Base-by-base conservation (phyloP, 2,329 filamentous ascomycete species). In the Fusarium sp. region DNA sequence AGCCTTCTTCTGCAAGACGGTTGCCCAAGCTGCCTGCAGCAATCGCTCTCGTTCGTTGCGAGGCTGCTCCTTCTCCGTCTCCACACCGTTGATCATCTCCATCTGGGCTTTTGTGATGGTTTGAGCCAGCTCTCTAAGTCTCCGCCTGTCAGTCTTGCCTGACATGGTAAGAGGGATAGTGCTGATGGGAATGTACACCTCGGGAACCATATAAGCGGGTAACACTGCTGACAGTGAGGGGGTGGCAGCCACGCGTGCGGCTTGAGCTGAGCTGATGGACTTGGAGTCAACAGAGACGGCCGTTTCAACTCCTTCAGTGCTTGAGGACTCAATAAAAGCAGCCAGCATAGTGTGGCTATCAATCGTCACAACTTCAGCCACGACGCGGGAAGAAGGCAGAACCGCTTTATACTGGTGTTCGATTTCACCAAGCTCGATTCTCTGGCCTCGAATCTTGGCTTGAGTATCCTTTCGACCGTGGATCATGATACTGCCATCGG, bases 361-460 rank as follows among this genome's bases (percentile, higher is more conserved):
- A 50, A 50, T 50, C 20, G 23, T 39, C 4, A 40, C 47, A 50
- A 50, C 47, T 23, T 50, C 47, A 7, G 47, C 11, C 7, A 50
- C 47, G 8, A 63, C 40, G 9, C 37, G 55, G 25, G 47, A 53
- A 33, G 60, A 55, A 37, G 60, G 60, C 19, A 63, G 44, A 33
- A n/a, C 33, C 25, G 27, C 32, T n/a, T 46, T 50, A 9, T 46
- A 52, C 15, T 63, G 60, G 56, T 63, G 60, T 45, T 63, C 60
- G 19, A 60, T 53, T 40, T 63, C 60, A 1, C 55, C 60, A 13
- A 63, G 60, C 25, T 63, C 60, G 25, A 63, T 60, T 17, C 60
- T 48, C 33, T 63, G 60, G 13, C 60, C 60, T 7, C 60, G 55
- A 23, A 63, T 48, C 45, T 63, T 50, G 33, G 60, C 41, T 56